Evolutionary conservation across 495 filamentous ascomycete genomes (phyloP).

Genomic region (Tricharina praecox): DNA sequence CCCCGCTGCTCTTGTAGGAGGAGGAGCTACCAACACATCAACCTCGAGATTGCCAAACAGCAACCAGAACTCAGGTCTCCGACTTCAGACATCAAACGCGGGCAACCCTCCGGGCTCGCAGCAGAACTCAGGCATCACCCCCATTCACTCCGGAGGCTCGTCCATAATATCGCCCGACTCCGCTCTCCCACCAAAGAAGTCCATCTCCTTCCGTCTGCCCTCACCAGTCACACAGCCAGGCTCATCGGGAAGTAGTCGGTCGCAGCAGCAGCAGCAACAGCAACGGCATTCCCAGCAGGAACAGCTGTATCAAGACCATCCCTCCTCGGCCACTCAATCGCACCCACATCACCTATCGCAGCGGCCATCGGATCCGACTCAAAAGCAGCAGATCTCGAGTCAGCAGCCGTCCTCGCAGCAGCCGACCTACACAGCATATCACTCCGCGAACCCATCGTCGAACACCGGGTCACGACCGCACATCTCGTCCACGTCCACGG

Average conservation of each 20-base stretch:
- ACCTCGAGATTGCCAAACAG: slow-evolving; percentile 5
- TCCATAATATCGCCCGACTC: slow-evolving; percentile 11
- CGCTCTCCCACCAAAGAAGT: slow-evolving; percentile 16
- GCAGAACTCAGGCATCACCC: slow-evolving; percentile 14
- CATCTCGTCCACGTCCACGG: slow-evolving; percentile 5
- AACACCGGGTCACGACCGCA: slow-evolving; percentile 14
- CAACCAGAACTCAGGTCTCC: slow-evolving; percentile 10
- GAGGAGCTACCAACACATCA: slow-evolving; percentile 5
- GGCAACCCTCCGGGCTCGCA: background rate
- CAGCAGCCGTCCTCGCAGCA: no score
- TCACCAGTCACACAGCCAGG: slow-evolving; percentile 15
- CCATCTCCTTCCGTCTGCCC: slow-evolving; percentile 19
- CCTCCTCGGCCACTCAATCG: slow-evolving; percentile 1
- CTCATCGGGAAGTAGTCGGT: background rate
- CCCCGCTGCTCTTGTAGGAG: slow-evolving; percentile 12
- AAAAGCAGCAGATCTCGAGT: background rate
- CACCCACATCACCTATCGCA: background rate
- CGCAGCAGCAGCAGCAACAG: slow-evolving; percentile 13
- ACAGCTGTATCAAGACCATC: slow-evolving; percentile 32
- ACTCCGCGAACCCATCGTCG: slow-evolving; percentile 15
- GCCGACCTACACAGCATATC: slow-evolving; percentile 22
- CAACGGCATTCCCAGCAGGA: slow-evolving; percentile 32
- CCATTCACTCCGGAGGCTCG: slow-evolving; percentile 20
- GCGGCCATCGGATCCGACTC: background rate
- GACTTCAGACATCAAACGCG: slow-evolving; percentile 1